Base-by-base conservation (phyloP, 2,329 filamentous ascomycete genomes). In the Pseudopithomyces maydicus region DNA sequence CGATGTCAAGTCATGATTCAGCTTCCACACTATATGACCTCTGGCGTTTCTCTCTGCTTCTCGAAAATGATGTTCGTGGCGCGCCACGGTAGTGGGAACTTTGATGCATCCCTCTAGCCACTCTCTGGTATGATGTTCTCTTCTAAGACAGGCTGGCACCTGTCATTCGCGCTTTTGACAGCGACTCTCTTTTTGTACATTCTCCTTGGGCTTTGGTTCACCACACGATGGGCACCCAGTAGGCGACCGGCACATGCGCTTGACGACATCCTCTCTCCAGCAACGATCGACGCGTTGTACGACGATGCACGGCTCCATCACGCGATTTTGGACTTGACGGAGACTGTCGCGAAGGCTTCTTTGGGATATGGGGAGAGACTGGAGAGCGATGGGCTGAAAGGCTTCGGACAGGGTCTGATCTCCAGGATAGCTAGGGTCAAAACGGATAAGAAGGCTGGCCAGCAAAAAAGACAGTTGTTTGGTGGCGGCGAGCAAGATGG, bases 121-220 rank as follows among this genome's bases (percentile, higher is more conserved):
- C 57, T 55, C 55, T 55, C 44, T 50, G 50, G 61, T 58, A 70
- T 69, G 66, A 71, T 71, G 65, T 65, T 66, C 66, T 45, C 65
- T 61, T 62, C 47, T n/a, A 67, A 56, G 49, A 44, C 52, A 54
- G 61, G 63, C 61, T 70, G 67, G 67, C 66, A 68, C 62, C 59
- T 71, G 14, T 61, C 59, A 29, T 56, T 68, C 42, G 56, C 57
- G 36, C 51, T 60, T 32, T 41, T 66, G 12, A 33, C 56, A 2
- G 12, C 56, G 22, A 26, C 54, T 4, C 62, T 65, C n/a, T 51
- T 72, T 52, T 50, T 67, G 2, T 69, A 57, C 50, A 58, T 56
- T 3, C 56, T 56, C 1, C 22, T 61, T 38, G 53, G 54, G 17
- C 57, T 66, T n/a, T 63, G 65, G 55, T 61, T 66, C 44, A 52